These are phyloP conservation scores for Ophiostoma australiae DNA, from an alignment of 2,329 filamentous ascomycete genomes.

Conservation along the genomic window DNA sequence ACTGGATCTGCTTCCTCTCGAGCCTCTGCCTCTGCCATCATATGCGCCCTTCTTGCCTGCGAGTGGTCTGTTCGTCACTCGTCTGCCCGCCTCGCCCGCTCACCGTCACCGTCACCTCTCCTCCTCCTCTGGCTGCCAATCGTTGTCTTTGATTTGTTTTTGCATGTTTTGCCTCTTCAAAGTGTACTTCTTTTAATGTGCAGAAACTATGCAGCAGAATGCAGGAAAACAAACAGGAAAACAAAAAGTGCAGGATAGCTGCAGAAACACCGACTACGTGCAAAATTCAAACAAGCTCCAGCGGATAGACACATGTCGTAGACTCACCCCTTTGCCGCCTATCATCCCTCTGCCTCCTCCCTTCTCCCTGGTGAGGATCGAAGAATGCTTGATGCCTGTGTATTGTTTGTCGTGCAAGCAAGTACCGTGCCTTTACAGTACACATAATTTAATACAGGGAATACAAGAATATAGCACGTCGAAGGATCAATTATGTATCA, in stretches of 20 bases:
- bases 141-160: not conserved
- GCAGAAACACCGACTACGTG: not conserved
- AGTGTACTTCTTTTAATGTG: not conserved
- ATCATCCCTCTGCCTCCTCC: not conserved
- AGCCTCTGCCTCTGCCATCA: no score
- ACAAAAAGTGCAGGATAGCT: not conserved
- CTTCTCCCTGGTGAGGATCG: not conserved
- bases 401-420: not conserved
- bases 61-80: not conserved
- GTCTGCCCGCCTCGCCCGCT: not conserved
- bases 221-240: no score
- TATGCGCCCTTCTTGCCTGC: not conserved
- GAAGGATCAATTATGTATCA: no score
- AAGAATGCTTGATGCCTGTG: not conserved
- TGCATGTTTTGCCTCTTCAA: not conserved
- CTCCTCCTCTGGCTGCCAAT: not conserved
- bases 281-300: not conserved
- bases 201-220: not conserved
- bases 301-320: not conserved
- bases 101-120: not conserved
- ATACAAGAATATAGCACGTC: not conserved
- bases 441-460: not conserved
- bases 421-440: not conserved
- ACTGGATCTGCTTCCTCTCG: no score
- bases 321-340: not conserved